Evolutionary conservation across 2,329 filamentous ascomycete species (phyloP).

Genomic region (Zymoseptoria crescenta): DNA sequence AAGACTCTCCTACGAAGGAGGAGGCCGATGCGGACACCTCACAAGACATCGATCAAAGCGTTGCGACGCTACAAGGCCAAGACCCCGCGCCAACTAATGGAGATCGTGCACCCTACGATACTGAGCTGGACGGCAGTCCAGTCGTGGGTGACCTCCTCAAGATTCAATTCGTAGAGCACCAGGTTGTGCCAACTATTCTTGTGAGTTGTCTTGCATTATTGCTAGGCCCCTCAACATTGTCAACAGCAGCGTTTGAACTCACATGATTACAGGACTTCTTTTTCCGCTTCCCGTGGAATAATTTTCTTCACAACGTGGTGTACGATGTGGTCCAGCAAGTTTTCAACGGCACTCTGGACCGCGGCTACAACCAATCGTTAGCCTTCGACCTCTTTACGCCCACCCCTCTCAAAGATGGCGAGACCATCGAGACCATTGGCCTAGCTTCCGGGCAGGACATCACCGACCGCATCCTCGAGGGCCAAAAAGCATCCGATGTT

Average conservation of each 20-base stretch:
- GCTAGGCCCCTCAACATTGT: background rate
- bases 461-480: slow-evolving; percentile 84
- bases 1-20: slow-evolving; percentile 12
- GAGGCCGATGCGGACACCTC: slow-evolving; percentile 1
- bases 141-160: slow-evolving; percentile 94
- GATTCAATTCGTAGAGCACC: slow-evolving; percentile 90
- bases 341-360: slow-evolving; percentile 96
- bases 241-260: background rate
- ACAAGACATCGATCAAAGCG: slow-evolving; percentile 15
- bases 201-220: slow-evolving; percentile 47
- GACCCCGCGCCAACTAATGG: slow-evolving; percentile 14
- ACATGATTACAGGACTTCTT: slow-evolving; percentile 68
- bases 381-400: slow-evolving; percentile 75
- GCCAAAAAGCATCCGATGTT: slow-evolving; percentile 78
- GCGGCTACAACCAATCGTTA: slow-evolving; percentile 81
- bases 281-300: slow-evolving; percentile 98
- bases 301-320: slow-evolving; percentile 97
- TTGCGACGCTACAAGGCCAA: slow-evolving; percentile 26
- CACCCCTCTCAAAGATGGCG: slow-evolving; percentile 14
- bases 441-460: slow-evolving; percentile 66
- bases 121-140: slow-evolving; percentile 55
- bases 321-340: slow-evolving; percentile 99
- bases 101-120: slow-evolving; percentile 42
- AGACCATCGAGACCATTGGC: slow-evolving; percentile 18
- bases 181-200: slow-evolving; percentile 89